Percentiles rank a stretch among this genome's conserved stretches.
Conservation (phyloP, 257 asterid genomes). For the Solanum ossicruentum region DNA sequence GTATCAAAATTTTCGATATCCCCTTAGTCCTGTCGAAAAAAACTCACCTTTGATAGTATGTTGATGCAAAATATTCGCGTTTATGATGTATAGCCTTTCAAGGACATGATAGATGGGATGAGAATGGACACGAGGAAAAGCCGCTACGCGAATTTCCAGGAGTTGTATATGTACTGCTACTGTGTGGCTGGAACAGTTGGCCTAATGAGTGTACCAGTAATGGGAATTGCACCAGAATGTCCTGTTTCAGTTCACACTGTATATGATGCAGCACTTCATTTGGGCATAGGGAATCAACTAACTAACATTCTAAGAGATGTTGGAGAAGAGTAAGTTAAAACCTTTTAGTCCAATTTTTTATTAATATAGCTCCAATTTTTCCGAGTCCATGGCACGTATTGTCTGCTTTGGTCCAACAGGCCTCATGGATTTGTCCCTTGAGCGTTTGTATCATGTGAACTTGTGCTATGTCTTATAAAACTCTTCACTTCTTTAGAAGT, state of each 20-base stretch:
- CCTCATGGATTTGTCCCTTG: neutral
- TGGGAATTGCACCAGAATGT: slow-evolving; percentile 80
- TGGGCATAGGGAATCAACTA: slow-evolving; percentile 74
- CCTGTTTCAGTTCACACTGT: slow-evolving; percentile 31
- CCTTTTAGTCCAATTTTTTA: neutral
- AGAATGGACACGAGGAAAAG: slow-evolving; percentile 65
- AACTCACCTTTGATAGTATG: too few relatives aligned
- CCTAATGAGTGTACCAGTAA: slow-evolving; percentile 73
- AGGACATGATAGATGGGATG: slow-evolving; percentile 91
- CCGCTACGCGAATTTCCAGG: slow-evolving; percentile 48
- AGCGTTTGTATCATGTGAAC: neutral
- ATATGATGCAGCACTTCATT: slow-evolving; percentile 45
- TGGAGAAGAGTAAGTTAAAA: slow-evolving; percentile 62
- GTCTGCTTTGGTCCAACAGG: neutral
- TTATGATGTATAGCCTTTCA: slow-evolving; percentile 39
- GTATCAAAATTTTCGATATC: slow-evolving; percentile 8
- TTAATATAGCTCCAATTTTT: neutral
- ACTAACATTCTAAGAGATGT: slow-evolving; percentile 76
- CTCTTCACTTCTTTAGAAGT: neutral
- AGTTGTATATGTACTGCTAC: slow-evolving; percentile 61
- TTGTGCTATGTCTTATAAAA: neutral
- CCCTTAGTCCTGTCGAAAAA: neutral
- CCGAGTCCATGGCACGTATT: neutral
- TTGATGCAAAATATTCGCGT: neutral
- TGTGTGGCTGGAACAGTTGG: slow-evolving; percentile 85